Evolutionary conservation across 108 stramenopile genomes (phyloP).

Genomic region (Stephanodiscus triporus): DNA sequence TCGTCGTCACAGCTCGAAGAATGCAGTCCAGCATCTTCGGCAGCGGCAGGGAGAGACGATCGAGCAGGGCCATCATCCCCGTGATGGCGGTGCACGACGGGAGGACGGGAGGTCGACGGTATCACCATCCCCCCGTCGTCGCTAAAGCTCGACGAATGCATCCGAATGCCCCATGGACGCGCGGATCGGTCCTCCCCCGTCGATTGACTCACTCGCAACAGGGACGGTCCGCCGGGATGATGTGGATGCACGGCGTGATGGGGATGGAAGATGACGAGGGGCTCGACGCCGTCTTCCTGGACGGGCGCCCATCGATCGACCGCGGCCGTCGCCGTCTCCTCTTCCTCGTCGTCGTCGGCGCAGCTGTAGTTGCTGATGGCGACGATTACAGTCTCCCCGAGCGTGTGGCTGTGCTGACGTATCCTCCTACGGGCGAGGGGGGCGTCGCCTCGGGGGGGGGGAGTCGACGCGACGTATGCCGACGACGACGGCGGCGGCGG

Average conservation of each 20-base stretch:
- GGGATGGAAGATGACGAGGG: constrained; percentile 48
- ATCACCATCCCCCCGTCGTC: not conserved
- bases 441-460: too few relatives aligned
- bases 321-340: not conserved
- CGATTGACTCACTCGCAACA: not conserved
- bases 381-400: constrained; percentile 44
- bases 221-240: constrained; percentile 17
- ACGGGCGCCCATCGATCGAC: constrained; percentile 33
- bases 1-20: not conserved
- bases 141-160: not conserved
- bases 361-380: constrained; percentile 55
- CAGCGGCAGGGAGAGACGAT: not conserved
- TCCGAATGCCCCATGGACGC: not conserved
- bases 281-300: constrained; percentile 33
- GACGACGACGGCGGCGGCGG: constrained; percentile 6
- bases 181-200: not conserved
- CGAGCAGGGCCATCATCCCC: too few relatives aligned
- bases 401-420: constrained; percentile 31
- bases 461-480: too few relatives aligned
- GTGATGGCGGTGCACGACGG: too few relatives aligned
- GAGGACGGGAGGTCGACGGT: too few relatives aligned
- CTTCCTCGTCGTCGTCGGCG: constrained; percentile 17
- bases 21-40: not conserved
- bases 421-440: too few relatives aligned
- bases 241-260: constrained; percentile 54